These are phyloP conservation scores for Fraxinus greggii DNA, from an alignment of 305 asterid species.

Conservation along the genomic window DNA sequence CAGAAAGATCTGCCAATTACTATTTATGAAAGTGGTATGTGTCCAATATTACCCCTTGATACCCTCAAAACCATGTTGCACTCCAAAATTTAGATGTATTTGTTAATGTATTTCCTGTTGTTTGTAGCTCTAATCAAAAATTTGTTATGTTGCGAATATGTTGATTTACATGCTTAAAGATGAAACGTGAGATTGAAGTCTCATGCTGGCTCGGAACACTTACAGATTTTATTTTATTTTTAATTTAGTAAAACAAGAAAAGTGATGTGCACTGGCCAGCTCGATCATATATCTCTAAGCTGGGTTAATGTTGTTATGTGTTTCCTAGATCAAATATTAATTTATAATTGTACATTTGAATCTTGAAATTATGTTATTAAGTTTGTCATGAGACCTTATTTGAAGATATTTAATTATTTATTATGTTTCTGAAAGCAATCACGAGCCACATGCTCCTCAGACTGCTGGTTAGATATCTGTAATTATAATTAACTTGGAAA, in stretches of 20 bases:
- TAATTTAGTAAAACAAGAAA: background rate
- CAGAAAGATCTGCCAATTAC: conserved; percentile 91
- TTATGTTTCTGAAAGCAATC: background rate
- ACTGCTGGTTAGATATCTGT: conserved; percentile 8
- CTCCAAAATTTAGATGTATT: background rate
- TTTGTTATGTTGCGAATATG: background rate
- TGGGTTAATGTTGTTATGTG: background rate
- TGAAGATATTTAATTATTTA: background rate
- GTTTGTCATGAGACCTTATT: background rate
- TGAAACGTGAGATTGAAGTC: background rate
- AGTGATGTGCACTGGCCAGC: background rate
- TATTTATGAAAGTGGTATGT: conserved; percentile 82
- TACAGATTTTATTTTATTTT: background rate
- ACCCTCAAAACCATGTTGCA: conserved; percentile 1
- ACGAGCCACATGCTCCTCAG: background rate
- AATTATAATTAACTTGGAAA: conserved; percentile 2
- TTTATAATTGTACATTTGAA: background rate
- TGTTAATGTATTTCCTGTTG: background rate
- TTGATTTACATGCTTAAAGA: background rate
- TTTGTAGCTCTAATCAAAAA: background rate
- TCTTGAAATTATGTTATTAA: background rate
- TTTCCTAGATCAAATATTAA: background rate
- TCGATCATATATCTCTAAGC: background rate
- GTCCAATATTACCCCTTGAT: conserved; percentile 16
- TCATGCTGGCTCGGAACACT: background rate